phyloP scores from a whole-genome alignment of 768 basidiomycete genomes.

The Asterophora parasitica region DNA sequence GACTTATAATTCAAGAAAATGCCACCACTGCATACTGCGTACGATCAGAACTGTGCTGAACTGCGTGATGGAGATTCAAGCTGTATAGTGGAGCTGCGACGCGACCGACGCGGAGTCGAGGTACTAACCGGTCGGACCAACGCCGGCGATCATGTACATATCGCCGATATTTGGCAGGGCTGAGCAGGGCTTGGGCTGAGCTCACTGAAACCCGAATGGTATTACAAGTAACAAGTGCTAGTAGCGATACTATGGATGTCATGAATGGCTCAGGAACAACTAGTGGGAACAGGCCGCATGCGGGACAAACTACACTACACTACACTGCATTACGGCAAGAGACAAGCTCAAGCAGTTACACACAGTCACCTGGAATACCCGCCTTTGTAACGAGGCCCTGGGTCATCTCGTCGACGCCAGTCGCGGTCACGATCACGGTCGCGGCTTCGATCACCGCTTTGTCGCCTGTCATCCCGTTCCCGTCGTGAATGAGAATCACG shows the following conservation, averaged over 20 bases:
- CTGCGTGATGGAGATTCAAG: too few species aligned
- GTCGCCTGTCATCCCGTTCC: slow-evolving; percentile 17
- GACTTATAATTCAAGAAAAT: background rate
- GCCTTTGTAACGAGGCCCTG: slow-evolving; percentile 49
- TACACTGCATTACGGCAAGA: background rate
- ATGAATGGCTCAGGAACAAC: too few species aligned
- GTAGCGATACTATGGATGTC: too few species aligned
- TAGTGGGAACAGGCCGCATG: too few species aligned
- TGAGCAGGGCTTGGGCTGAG: too few species aligned
- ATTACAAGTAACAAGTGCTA: too few species aligned
- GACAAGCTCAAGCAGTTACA: background rate
- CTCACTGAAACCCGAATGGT: too few species aligned
- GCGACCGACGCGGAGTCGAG: too few species aligned
- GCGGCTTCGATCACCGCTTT: slow-evolving; percentile 15
- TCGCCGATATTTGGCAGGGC: too few species aligned
- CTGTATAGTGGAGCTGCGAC: too few species aligned
- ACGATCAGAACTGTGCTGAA: background rate
- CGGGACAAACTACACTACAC: background rate
- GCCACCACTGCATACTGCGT: slow-evolving; percentile 3
- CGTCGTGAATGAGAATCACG: slow-evolving; percentile 6
- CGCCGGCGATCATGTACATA: too few species aligned
- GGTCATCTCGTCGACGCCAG: slow-evolving; percentile 14
- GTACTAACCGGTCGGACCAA: too few species aligned
- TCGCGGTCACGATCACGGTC: slow-evolving; percentile 18
- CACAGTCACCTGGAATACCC: slow-evolving; percentile 34